Evolutionary conservation across 495 filamentous ascomycete species (phyloP), one percentile per base, ranked within the genome.

Genomic region (Penicillium pancosmium): DNA sequence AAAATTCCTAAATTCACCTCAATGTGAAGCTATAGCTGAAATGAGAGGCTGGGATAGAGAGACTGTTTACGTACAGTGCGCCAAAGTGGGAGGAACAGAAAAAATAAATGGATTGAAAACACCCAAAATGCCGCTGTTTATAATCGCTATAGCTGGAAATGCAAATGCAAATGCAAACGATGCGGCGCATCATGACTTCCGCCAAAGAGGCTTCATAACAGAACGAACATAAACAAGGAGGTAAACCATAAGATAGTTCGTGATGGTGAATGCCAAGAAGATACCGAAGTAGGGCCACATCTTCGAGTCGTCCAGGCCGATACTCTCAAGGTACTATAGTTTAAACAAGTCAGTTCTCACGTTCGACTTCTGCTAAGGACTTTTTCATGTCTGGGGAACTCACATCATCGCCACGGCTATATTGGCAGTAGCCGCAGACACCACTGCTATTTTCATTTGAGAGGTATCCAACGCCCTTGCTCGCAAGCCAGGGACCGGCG

Each of bases 251-350:
- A 79, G 66, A 76, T 86, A 92, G 54, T 92, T 92, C 19, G 80
- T 82, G 18, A 91, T 67, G 33, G 84, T 85, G 68, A 92, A 91
- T 0, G 78, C 82, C 40, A 87, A 52, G 71, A 92, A 91, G 52
- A 91, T 87, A 4, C 88, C 90, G 64, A 90, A 88, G 67, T 91
- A 81, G 23, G 81, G 70, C 87, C 88, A 90, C 65, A 87, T 86
- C 40, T 86, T 75, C 5, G 70, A 71, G 1, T 79, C 76, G n/a
- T 80, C 56, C 25, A 92, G 77, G 41, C 88, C 89, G 27, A 93
- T 68, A 2, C 74, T 80, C 0, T 68, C 53, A 35, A 92, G 73
- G 54, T 91, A 95, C 69, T 91, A 2, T 10, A 52, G 9, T 25
- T 48, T 15, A 10, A 15, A 35, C n/a, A 31, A 15, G 43, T 69